Evolutionary conservation across 345 rosid species (phyloP), one percentile per base, ranked within the genome.

Genomic region (Ailanthus altissimus): DNA sequence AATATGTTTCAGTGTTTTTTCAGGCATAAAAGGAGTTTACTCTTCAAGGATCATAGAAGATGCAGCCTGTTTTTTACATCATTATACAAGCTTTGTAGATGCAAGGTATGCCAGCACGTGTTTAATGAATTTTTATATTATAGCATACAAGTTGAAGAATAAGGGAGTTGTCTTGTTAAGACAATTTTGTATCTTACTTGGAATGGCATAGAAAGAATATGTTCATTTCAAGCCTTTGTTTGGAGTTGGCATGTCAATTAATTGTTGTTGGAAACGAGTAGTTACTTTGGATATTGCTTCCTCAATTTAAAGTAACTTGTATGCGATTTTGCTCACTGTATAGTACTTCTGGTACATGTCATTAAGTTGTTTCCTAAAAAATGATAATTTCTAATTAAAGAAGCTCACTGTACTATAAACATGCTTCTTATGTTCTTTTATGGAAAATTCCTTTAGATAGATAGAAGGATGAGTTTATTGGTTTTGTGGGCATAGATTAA

Each of bases 11-110:
- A 58, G 42, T 74, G 72, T 43, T 54, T 61, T 56, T 73, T 62
- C 76, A 95, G 99, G 99, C 79, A 69, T 86, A 51, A 90, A 88
- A 86, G 94, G 94, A 79, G 85, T 83, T 71, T 95, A 93, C 82
- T 87, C 90, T 80, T 93, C 99, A 61, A 86, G 65, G 83, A 87
- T 91, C 49, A 86, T 88, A 54, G 90, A 88, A 78, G 87, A 88
- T 74, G 98, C 93, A 67, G 78, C 84, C 70, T 75, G 40, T 26
- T 93, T 89, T 86, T 72, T 93, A 23, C 82, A 79, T 81, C 90
- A 91, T 3, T 95, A 93, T 84, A 78, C 91, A 64, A 76, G 89
- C 81, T 88, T 75, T 75, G 80, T 88, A 73, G 83, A 80, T 76
- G 76, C 57, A 70, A 87, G 93, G 98, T 95, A 83, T 79, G 54